These are phyloP conservation scores for Arthrobotrys entomopaga DNA, from an alignment of 2,329 filamentous ascomycete genomes.

Conservation along the genomic window DNA sequence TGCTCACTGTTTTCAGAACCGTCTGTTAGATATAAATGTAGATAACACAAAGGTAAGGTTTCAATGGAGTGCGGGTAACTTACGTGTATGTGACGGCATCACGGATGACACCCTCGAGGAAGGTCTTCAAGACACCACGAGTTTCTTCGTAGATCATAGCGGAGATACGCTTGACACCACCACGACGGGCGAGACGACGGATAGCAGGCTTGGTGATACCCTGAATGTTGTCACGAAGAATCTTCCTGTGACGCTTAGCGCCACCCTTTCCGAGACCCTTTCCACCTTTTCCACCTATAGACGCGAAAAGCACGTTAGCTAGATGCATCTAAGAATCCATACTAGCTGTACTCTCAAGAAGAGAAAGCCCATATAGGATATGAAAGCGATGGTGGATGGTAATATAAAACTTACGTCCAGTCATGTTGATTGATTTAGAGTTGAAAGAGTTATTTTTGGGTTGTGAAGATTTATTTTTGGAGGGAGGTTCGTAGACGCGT, in stretches of 20 bases:
- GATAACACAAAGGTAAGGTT: not conserved
- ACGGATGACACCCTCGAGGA: slow-evolving; percentile 80
- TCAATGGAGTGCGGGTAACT: slow-evolving; percentile 14
- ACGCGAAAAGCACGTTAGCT: slow-evolving; percentile 64
- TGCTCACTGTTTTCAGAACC: slow-evolving; percentile 66
- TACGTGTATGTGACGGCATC: slow-evolving; percentile 78
- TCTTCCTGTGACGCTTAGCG: slow-evolving; percentile 99
- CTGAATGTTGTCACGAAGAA: slow-evolving; percentile 99
- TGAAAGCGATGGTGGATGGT: not conserved
- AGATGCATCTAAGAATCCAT: not conserved
- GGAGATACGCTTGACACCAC: slow-evolving; percentile 99
- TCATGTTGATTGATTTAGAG: slow-evolving; percentile 47
- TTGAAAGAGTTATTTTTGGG: slow-evolving; percentile 40
- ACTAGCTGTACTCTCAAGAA: not conserved
- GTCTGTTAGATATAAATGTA: slow-evolving; percentile 13
- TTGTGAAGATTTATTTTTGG: slow-evolving; percentile 6
- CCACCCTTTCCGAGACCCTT: slow-evolving; percentile 98
- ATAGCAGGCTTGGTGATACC: slow-evolving; percentile 99
- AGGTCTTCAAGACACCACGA: slow-evolving; percentile 79
- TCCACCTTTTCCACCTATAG: slow-evolving; percentile 87
- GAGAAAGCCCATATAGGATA: not conserved
- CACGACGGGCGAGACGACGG: slow-evolving; percentile 97
- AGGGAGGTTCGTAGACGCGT: slow-evolving; percentile 2
- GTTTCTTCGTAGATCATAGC: slow-evolving; percentile 89
- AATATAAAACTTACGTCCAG: slow-evolving; percentile 46